Conservation (phyloP, 2,329 filamentous ascomycete species). For the Fusarium bactridioides region DNA sequence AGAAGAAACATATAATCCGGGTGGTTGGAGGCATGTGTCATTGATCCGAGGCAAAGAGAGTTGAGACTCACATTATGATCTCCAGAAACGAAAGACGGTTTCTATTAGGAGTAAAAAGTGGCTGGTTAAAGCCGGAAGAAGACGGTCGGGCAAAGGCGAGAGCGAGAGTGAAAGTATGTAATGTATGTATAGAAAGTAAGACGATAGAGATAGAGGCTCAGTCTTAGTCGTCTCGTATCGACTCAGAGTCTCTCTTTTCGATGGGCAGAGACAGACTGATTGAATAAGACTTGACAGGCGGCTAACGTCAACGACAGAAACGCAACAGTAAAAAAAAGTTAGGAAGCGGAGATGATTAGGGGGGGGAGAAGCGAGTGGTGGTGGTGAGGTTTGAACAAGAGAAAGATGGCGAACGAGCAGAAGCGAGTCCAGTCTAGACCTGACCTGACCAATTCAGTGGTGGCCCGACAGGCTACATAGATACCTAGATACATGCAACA, state of each 20-base stretch:
- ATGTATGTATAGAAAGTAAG: slow-evolving; percentile 20
- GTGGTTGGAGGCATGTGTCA: slow-evolving; percentile 46
- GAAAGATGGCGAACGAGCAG: slow-evolving; percentile 25
- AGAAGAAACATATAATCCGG: slow-evolving; percentile 26
- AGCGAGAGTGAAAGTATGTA: slow-evolving; percentile 31
- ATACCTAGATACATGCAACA: background rate
- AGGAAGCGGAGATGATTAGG: slow-evolving; percentile 34
- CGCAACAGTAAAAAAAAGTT: slow-evolving; percentile 20
- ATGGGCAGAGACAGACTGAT: slow-evolving; percentile 7
- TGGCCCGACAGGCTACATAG: slow-evolving; percentile 28
- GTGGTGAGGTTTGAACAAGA: slow-evolving; percentile 40
- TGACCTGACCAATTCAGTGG: slow-evolving; percentile 4
- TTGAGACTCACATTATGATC: slow-evolving; percentile 49
- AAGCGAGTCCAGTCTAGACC: slow-evolving; percentile 17
- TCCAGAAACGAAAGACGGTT: slow-evolving; percentile 39
- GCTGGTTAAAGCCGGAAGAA: slow-evolving; percentile 37
- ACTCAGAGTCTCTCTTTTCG: slow-evolving; percentile 1
- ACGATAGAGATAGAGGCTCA: slow-evolving; percentile 6
- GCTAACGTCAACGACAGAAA: slow-evolving; percentile 35
- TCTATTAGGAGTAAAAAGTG: slow-evolving; percentile 40
- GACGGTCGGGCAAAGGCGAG: slow-evolving; percentile 33
- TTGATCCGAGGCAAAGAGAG: slow-evolving; percentile 38
- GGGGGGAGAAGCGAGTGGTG: slow-evolving; percentile 28
- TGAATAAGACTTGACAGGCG: slow-evolving; percentile 10
- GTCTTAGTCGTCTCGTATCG: background rate